A percentile compares a stretch with the other conserved stretches of the same genome.
Evolutionary conservation across 208 protist species (phyloP).

Genomic region (Crithidia bombi): DNA sequence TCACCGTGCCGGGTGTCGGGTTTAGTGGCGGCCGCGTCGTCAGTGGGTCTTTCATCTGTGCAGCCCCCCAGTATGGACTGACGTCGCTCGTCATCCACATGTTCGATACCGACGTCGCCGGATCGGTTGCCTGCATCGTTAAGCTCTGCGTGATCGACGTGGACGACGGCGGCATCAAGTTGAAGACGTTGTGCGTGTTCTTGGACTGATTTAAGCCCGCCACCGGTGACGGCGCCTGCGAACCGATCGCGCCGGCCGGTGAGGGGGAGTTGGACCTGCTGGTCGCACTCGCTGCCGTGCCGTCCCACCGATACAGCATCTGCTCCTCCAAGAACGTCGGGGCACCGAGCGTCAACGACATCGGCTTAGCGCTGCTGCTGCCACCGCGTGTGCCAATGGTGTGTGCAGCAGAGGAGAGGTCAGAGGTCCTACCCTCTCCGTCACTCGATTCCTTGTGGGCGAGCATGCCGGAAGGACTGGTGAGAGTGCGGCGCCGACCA

Average conservation of each 20-base stretch:
- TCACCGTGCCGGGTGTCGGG: not conserved
- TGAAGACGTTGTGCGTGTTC: constrained; percentile 1
- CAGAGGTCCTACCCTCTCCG: not conserved
- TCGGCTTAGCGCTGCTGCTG: constrained; percentile 8
- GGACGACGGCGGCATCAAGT: constrained; percentile 3
- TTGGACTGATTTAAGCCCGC: not conserved
- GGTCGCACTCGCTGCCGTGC: not conserved
- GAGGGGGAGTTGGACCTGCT: not conserved
- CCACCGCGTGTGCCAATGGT: not conserved
- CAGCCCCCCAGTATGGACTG: constrained; percentile 16
- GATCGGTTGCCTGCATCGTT: not conserved
- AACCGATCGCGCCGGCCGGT: constrained; percentile 6
- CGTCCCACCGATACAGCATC: constrained; percentile 28
- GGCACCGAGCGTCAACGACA: constrained; percentile 10
- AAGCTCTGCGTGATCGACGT: constrained; percentile 11
- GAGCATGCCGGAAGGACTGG: constrained; percentile 12
- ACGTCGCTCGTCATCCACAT: constrained; percentile 3
- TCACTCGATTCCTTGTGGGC: constrained; percentile 11
- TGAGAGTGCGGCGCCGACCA: constrained; percentile 14
- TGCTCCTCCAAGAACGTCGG: constrained; percentile 16
- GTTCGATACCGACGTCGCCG: constrained; percentile 11
- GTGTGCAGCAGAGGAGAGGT: not conserved
- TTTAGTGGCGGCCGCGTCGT: constrained; percentile 4
- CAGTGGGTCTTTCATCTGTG: constrained; percentile 15
- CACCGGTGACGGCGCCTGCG: constrained; percentile 5